Conservation (phyloP, 2,329 filamentous ascomycete genomes). For the Penicillium palitans region DNA sequence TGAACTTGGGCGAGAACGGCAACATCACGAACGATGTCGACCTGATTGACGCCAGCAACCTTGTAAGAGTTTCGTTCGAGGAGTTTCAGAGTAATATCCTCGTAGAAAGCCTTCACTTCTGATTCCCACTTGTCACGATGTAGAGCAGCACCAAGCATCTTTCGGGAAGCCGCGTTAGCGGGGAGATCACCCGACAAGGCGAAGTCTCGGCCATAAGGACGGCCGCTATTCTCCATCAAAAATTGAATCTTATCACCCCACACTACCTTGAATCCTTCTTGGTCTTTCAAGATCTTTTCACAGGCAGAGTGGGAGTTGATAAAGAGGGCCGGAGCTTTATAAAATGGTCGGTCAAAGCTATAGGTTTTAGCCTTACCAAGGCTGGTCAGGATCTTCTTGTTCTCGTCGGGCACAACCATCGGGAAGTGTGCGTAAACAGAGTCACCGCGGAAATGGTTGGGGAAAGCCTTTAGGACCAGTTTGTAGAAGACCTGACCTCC, state of each 20-base stretch:
- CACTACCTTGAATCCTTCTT: slow-evolving; percentile 48
- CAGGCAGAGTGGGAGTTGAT: slow-evolving; percentile 50
- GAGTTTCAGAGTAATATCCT: slow-evolving; percentile 49
- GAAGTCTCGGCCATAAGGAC: slow-evolving; percentile 47
- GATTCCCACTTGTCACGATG: slow-evolving; percentile 50
- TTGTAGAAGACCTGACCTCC: slow-evolving; percentile 55
- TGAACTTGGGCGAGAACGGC: slow-evolving; percentile 56
- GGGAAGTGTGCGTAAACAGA: slow-evolving; percentile 54
- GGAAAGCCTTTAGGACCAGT: slow-evolving; percentile 53
- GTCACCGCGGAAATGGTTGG: slow-evolving; percentile 50
- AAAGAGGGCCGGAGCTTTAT: slow-evolving; percentile 38
- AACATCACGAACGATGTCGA: slow-evolving; percentile 53
- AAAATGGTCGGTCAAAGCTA: slow-evolving; percentile 38
- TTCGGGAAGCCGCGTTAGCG: slow-evolving; percentile 45
- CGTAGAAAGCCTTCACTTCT: slow-evolving; percentile 51
- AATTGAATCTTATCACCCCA: slow-evolving; percentile 50
- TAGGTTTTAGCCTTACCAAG: slow-evolving; percentile 47
- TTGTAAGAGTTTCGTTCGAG: slow-evolving; percentile 49
- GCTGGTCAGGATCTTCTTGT: slow-evolving; percentile 44
- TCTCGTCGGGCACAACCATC: slow-evolving; percentile 50
- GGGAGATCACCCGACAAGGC: slow-evolving; percentile 50
- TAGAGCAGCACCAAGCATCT: slow-evolving; percentile 45
- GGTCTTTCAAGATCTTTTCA: slow-evolving; percentile 45
- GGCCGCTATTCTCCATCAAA: slow-evolving; percentile 41
- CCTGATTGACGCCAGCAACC: slow-evolving; percentile 47